These are phyloP conservation scores for Collybia nuda DNA, from an alignment of 768 basidiomycete species.

Conservation along the genomic window DNA sequence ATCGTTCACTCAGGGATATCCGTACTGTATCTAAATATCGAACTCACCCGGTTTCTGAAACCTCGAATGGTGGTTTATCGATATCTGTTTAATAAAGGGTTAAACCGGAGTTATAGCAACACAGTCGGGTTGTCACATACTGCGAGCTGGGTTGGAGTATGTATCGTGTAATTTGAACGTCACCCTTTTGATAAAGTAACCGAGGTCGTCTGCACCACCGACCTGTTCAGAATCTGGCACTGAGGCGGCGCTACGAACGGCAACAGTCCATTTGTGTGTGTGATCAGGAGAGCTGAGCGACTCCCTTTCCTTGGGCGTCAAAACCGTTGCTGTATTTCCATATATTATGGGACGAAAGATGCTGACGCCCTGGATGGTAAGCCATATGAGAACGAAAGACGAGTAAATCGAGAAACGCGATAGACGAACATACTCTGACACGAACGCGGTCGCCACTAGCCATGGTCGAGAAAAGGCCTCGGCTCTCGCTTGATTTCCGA, in stretches of 20 bases:
- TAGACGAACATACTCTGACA: conserved; percentile 60
- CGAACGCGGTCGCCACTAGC: conserved; percentile 72
- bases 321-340: conserved; percentile 85
- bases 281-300: conserved; percentile 62
- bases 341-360: conserved; percentile 93
- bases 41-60: conserved; percentile 89
- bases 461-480: conserved; percentile 40
- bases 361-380: conserved; percentile 64
- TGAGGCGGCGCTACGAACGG: conserved; percentile 85
- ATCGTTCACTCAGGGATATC: neutral
- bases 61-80: conserved; percentile 92
- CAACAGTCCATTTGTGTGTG: conserved; percentile 97
- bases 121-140: conserved; percentile 48
- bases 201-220: conserved; percentile 87
- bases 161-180: conserved; percentile 98
- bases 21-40: neutral
- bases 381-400: conserved; percentile 11
- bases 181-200: conserved; percentile 93
- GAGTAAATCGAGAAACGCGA: conserved; percentile 8
- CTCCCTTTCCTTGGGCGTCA: conserved; percentile 73
- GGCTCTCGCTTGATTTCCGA: conserved; percentile 28
- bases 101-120: conserved; percentile 6
- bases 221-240: conserved; percentile 71
- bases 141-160: conserved; percentile 86
- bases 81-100: conserved; percentile 50